phyloP scores from a whole-genome alignment of 768 basidiomycete species.

The Phlebiopsis gigantea region DNA sequence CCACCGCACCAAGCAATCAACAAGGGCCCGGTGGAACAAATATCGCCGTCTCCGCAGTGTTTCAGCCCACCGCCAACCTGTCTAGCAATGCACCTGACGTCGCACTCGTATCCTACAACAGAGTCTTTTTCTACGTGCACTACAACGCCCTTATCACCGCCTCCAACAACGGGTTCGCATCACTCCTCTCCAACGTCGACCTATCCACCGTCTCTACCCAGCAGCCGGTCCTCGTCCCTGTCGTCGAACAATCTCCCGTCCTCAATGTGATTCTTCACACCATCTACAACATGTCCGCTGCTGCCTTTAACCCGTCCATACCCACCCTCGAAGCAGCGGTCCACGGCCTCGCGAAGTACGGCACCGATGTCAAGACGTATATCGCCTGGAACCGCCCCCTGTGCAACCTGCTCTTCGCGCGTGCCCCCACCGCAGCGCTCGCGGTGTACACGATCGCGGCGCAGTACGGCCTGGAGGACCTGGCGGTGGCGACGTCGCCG shows the following conservation, averaged over 20 bases:
- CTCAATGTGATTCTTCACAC: slow-evolving; percentile 29
- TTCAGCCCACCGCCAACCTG: no score
- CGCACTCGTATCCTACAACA: no score
- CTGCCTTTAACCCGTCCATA: slow-evolving; percentile 21
- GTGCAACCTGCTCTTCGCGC: slow-evolving; percentile 28
- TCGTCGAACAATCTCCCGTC: slow-evolving; percentile 23
- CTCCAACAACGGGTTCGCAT: no score
- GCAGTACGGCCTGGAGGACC: slow-evolving; percentile 26
- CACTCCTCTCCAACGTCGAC: no score
- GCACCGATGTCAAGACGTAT: no score
- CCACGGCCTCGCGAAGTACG: slow-evolving; percentile 22
- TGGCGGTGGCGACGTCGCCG: slow-evolving; percentile 34
- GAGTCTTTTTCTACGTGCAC: no score
- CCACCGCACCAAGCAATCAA: no score
- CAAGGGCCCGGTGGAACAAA: no score
- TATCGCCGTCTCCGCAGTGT: no score
- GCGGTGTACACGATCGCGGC: slow-evolving; percentile 39
- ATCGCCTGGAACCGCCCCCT: slow-evolving; percentile 26
- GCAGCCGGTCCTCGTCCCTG: slow-evolving; percentile 5
- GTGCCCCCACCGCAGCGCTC: slow-evolving; percentile 33
- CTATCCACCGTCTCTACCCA: no score
- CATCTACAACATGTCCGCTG: slow-evolving; percentile 24
- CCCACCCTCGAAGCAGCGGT: slow-evolving; percentile 23
- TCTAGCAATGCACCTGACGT: no score
- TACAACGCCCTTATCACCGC: no score